These are phyloP conservation scores for Lumnitzera littorea DNA, from an alignment of 345 rosid genomes.

Conservation along the genomic window DNA sequence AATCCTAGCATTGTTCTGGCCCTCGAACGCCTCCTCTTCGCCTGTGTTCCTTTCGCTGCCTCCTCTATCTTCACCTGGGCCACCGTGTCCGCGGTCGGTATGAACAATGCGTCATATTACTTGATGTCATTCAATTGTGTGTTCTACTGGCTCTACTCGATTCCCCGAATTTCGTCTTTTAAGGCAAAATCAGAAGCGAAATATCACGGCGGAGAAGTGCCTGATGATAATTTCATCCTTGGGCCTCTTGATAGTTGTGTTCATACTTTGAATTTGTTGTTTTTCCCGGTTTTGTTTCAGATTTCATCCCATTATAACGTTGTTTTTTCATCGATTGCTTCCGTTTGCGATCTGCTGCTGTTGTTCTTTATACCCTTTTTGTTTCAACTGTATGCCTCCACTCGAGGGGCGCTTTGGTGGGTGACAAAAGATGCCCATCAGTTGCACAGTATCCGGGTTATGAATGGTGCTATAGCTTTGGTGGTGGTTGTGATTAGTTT, in stretches of 20 bases:
- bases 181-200: constrained; percentile 72
- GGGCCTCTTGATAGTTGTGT: constrained; percentile 74
- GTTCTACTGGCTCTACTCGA: constrained; percentile 89
- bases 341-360: constrained; percentile 66
- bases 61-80: constrained; percentile 95
- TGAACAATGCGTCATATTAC: constrained; percentile 78
- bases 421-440: constrained; percentile 65
- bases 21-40: constrained; percentile 83
- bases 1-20: constrained; percentile 82
- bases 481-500: constrained; percentile 75
- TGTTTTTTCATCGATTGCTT: constrained; percentile 58
- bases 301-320: constrained; percentile 82
- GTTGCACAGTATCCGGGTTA: constrained; percentile 67
- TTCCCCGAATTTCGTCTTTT: constrained; percentile 83
- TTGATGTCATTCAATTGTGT: constrained; percentile 65
- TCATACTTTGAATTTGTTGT: constrained; percentile 72
- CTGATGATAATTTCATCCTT: constrained; percentile 78
- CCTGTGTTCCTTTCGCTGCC: constrained; percentile 71
- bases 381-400: constrained; percentile 85
- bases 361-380: constrained; percentile 85
- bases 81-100: constrained; percentile 82
- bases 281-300: constrained; percentile 77
- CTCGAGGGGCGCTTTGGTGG: constrained; percentile 97
- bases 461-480: constrained; percentile 89
- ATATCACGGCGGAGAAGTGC: constrained; percentile 91